phyloP scores from a whole-genome alignment of 2,329 filamentous ascomycete species.

The Colletotrichum higginsianum region DNA sequence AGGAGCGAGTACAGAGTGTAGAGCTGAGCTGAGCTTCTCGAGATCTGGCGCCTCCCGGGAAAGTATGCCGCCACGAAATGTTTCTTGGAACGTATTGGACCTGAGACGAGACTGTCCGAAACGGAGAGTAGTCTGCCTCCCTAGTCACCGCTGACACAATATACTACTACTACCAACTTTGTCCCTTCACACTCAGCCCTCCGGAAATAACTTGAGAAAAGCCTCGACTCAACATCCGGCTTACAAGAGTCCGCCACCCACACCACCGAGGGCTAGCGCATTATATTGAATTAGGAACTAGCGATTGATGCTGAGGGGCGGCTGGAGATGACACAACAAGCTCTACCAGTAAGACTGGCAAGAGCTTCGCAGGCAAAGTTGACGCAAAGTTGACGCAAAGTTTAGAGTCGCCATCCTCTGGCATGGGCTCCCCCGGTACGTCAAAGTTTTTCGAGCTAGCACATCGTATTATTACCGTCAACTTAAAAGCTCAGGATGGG shows the following conservation, averaged over 20 bases:
- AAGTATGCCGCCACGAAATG: conserved; percentile 14
- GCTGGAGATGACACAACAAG: conserved; percentile 18
- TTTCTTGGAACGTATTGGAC: conserved; percentile 23
- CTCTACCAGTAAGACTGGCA: conserved; percentile 17
- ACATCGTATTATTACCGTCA: background rate
- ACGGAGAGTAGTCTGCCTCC: conserved; percentile 21
- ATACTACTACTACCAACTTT: conserved; percentile 25
- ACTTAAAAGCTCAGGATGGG: background rate
- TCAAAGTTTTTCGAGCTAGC: background rate
- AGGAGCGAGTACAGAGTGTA: background rate
- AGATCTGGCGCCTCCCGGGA: conserved; percentile 25
- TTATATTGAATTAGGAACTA: conserved; percentile 4
- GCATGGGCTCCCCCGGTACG: conserved; percentile 14
- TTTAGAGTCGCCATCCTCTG: conserved; percentile 13
- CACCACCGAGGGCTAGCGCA: conserved; percentile 11
- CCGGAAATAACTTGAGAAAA: conserved; percentile 15
- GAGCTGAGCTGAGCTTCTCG: conserved; percentile 6
- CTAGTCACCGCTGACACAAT: conserved; percentile 10
- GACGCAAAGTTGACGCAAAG: conserved; percentile 26
- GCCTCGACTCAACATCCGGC: conserved; percentile 3
- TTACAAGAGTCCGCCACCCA: background rate
- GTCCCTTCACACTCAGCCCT: conserved; percentile 12
- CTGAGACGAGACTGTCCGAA: conserved; percentile 36
- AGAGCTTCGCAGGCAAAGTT: conserved; percentile 13
- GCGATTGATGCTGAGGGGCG: conserved; percentile 10